These are phyloP conservation scores for Cladophialophora psammophila DNA, from an alignment of 2,329 filamentous ascomycete genomes.

Conservation along the genomic window DNA sequence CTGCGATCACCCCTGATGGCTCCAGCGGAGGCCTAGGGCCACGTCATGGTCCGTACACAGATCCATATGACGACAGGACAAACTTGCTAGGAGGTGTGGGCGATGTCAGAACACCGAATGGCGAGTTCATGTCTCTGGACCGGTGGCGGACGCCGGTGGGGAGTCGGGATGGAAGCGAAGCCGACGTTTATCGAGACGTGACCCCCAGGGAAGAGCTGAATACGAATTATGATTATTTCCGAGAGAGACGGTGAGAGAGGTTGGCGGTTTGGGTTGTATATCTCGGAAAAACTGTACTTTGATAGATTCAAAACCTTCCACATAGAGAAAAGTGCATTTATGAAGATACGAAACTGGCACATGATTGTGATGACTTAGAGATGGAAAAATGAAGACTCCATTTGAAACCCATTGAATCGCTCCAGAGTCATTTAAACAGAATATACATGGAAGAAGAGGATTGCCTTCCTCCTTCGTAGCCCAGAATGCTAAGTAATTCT, in stretches of 20 bases:
- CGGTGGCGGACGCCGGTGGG: conserved; percentile 29
- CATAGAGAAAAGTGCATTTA: not conserved
- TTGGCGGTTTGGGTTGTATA: not conserved
- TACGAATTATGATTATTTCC: conserved; percentile 34
- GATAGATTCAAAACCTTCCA: not conserved
- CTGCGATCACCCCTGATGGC: conserved; percentile 4
- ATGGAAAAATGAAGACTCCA: not conserved
- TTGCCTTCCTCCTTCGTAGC: too few relatives aligned
- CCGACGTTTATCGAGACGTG: conserved; percentile 15
- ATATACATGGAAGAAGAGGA: not conserved
- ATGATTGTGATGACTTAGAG: not conserved
- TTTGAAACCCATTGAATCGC: not conserved
- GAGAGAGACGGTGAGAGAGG: conserved; percentile 12
- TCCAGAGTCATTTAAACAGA: too few relatives aligned
- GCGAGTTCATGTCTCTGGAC: conserved; percentile 38
- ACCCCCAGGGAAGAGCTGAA: conserved; percentile 26
- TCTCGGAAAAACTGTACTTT: not conserved
- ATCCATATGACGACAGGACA: conserved; percentile 37
- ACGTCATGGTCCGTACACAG: conserved; percentile 31
- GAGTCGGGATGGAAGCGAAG: conserved; percentile 21
- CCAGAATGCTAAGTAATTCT: too few relatives aligned
- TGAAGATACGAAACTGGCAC: not conserved
- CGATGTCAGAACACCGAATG: conserved; percentile 36
- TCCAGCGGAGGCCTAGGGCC: conserved; percentile 21
- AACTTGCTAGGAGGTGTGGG: conserved; percentile 33